These are phyloP conservation scores for Smittium culicis DNA, from an alignment of 371 early-diverging fungal species.

Conservation along the genomic window DNA sequence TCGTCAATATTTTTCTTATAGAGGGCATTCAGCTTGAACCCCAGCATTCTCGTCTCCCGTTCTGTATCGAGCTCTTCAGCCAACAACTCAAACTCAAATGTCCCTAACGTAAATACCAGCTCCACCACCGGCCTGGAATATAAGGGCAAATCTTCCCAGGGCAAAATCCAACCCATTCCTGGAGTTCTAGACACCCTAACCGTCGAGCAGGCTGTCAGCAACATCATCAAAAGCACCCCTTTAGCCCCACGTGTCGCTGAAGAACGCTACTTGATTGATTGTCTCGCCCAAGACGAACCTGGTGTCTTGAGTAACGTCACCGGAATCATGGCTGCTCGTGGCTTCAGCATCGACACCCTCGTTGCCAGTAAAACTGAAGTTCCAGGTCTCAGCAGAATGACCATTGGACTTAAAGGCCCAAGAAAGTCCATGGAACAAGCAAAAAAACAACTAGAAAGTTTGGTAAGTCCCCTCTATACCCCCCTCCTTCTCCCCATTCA, in stretches of 20 bases:
- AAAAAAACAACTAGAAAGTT: slow-evolving; percentile 79
- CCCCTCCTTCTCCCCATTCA: too few relatives aligned
- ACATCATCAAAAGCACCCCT: slow-evolving; percentile 84
- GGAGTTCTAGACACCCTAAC: slow-evolving; percentile 24
- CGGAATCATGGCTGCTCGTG: slow-evolving; percentile 85
- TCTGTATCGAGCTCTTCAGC: too few relatives aligned
- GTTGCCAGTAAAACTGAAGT: slow-evolving; percentile 92
- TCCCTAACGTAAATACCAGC: neutral
- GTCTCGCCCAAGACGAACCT: slow-evolving; percentile 89
- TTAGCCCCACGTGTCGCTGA: slow-evolving; percentile 32
- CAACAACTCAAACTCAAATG: neutral
- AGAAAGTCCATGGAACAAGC: slow-evolving; percentile 83
- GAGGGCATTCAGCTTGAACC: too few relatives aligned
- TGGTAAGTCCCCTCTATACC: slow-evolving; percentile 22
- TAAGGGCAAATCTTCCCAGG: neutral
- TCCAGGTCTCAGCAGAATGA: slow-evolving; percentile 83
- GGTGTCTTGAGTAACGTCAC: slow-evolving; percentile 86
- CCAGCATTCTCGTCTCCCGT: too few relatives aligned
- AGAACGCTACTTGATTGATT: slow-evolving; percentile 75
- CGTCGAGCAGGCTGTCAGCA: slow-evolving; percentile 73
- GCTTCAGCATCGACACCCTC: too few relatives aligned
- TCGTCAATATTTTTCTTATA: too few relatives aligned
- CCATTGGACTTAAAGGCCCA: slow-evolving; percentile 77
- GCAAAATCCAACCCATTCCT: neutral
- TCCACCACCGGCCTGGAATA: neutral